phyloP scores from a whole-genome alignment of 208 protist species.

The Phytomonas sp. region DNA sequence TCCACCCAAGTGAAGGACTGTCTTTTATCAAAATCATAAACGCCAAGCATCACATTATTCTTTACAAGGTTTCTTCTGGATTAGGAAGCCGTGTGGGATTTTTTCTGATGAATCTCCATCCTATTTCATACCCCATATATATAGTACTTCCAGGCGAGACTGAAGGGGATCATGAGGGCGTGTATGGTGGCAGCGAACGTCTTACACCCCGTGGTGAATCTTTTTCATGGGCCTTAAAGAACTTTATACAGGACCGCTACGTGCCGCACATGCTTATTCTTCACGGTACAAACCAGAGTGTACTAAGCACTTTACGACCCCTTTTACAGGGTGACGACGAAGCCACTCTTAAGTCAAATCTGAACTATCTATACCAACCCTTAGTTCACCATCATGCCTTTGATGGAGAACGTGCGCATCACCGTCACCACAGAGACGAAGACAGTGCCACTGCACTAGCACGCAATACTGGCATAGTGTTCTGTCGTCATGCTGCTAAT shows the following conservation, averaged over 20 bases:
- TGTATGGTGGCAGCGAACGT: conserved; percentile 72
- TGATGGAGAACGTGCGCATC: not conserved
- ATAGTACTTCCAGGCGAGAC: conserved; percentile 80
- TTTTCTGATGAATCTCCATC: conserved; percentile 86
- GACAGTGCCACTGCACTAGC: not conserved
- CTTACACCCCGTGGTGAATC: conserved; percentile 54
- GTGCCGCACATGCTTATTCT: conserved; percentile 80
- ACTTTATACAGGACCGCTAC: conserved; percentile 78
- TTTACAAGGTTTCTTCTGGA: conserved; percentile 62
- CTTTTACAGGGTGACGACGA: conserved; percentile 31
- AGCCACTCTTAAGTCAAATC: conserved; percentile 7
- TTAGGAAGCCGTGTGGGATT: conserved; percentile 78
- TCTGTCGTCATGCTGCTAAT: not conserved
- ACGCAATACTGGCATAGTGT: not conserved
- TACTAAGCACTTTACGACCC: conserved; percentile 59
- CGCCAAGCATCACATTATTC: conserved; percentile 79
- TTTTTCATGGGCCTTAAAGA: conserved; percentile 53
- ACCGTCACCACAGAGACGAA: conserved; percentile 7
- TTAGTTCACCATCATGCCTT: not conserved
- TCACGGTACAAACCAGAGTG: conserved; percentile 70
- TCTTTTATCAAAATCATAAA: conserved; percentile 87
- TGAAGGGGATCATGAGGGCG: conserved; percentile 37
- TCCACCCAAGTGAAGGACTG: conserved; percentile 45
- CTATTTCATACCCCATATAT: conserved; percentile 80
- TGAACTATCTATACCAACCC: not conserved